phyloP scores from a whole-genome alignment of 306 rosid species.

The Gillenia trifoliata region DNA sequence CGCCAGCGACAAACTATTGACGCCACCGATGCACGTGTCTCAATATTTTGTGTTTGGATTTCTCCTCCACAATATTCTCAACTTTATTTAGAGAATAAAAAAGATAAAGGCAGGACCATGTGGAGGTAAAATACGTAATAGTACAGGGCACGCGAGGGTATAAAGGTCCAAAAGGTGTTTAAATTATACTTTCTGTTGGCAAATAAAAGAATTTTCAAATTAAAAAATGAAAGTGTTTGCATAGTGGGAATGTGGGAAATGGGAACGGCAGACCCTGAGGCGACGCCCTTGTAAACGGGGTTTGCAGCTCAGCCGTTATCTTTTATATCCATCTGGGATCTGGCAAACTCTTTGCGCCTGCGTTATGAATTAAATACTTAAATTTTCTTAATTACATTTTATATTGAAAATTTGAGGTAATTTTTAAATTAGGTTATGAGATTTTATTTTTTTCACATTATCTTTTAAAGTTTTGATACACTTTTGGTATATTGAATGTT shows the following conservation, averaged over 20 bases:
- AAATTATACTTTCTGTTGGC: neutral
- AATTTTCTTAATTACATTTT: too few species aligned
- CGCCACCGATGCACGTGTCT: too few species aligned
- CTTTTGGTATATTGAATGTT: too few species aligned
- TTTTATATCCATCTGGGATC: neutral
- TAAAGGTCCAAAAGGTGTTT: neutral
- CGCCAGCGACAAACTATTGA: too few species aligned
- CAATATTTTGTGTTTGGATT: too few species aligned
- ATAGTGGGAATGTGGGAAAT: neutral
- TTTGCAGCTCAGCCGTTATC: neutral
- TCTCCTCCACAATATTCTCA: too few species aligned
- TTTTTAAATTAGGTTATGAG: too few species aligned
- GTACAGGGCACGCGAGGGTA: neutral
- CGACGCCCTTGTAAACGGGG: slow-evolving; percentile 10
- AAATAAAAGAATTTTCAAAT: neutral
- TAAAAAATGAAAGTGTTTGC: neutral
- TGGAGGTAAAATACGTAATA: neutral
- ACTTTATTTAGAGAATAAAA: neutral
- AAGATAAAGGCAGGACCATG: neutral
- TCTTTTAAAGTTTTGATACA: too few species aligned
- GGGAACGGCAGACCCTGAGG: neutral
- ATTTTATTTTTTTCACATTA: too few species aligned
- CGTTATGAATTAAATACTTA: neutral
- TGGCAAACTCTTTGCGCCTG: neutral
- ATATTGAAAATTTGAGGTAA: too few species aligned